phyloP scores from a whole-genome alignment of 495 filamentous ascomycete species.

The Aspergillus cristatus region DNA sequence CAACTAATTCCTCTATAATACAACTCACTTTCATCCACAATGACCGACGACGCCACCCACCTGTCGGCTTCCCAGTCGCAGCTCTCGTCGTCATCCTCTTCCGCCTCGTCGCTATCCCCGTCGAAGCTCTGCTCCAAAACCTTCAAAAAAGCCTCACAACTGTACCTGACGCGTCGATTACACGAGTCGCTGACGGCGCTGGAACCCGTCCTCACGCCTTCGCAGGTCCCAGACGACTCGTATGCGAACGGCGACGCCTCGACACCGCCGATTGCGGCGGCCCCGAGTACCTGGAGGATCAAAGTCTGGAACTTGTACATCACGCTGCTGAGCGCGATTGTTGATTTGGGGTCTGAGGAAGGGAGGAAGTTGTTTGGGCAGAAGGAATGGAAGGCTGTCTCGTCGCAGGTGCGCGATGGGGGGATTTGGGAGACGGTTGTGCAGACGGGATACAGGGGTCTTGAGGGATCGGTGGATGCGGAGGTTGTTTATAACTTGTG shows the following conservation, averaged over 20 bases:
- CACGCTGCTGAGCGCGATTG: conserved; percentile 79
- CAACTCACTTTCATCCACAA: conserved; percentile 11
- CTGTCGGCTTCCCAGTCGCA: conserved; percentile 34
- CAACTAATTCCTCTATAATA: too few species aligned
- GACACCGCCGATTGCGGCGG: conserved; percentile 56
- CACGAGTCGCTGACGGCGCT: conserved; percentile 79
- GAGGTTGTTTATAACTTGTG: conserved; percentile 92
- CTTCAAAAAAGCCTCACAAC: conserved; percentile 81
- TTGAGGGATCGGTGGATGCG: conserved; percentile 82
- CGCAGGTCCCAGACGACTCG: conserved; percentile 23
- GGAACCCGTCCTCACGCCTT: conserved; percentile 59
- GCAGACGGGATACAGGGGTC: conserved; percentile 70
- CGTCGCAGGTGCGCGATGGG: conserved; percentile 72
- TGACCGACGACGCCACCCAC: conserved; percentile 24
- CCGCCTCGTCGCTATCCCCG: conserved; percentile 42
- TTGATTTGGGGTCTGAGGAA: conserved; percentile 82
- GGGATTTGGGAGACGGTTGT: conserved; percentile 90
- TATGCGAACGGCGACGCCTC: conserved; percentile 28
- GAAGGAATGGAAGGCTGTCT: conserved; percentile 71
- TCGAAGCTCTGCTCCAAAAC: conserved; percentile 54
- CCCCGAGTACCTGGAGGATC: conserved; percentile 68
- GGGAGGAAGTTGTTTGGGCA: conserved; percentile 80
- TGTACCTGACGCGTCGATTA: conserved; percentile 87
- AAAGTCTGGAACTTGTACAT: conserved; percentile 97
- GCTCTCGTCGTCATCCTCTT: conserved; percentile 37